Base-by-base conservation (phyloP, 2,329 filamentous ascomycete genomes). In the Cladosporium sp. region DNA sequence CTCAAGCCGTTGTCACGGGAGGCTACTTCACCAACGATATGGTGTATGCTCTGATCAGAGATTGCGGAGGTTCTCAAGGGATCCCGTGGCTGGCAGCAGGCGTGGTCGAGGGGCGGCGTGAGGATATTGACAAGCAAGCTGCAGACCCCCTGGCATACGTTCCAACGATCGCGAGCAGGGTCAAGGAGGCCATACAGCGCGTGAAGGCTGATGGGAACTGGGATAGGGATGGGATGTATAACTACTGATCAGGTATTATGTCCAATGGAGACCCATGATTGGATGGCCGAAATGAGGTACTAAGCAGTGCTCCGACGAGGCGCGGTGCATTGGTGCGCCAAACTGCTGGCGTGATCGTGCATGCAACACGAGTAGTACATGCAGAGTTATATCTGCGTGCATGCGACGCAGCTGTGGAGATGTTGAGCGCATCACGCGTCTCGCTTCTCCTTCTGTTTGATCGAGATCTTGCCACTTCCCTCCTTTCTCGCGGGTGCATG, bases 211-310 rank as follows among this genome's bases (percentile, higher is more conserved):
- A 45, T 18, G 43, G 43, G 18, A 38, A 24, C 15, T 45, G 43
- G 43, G 18, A 29, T 15, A 32, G 30, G 19, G 43, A 45, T 45
- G 43, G 43, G 20, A 32, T 45, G 32, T 45, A 30, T 32, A 38
- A 18, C n/a, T 45, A 45, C 32, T 13, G 32, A 13, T 15, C 32
- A 34, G 13, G n/a, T 13, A 34, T 13, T 45, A 38, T 17, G 19
- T 5, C 22, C 22, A 27, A 27, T 27, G 22, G 5, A 27, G 22
- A 27, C 5, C 9, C 9, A 9, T 27, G 22, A 27, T 27, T 27
- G 22, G 22, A 27, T 27, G 22, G 9, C 9, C 22, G 22, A 27
- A 27, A 27, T 27, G 22, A 27, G 22, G 22, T 27, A 27, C 22
- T 27, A 27, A 9, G 22, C 22, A 27, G 22, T 9, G 22, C 22